These are phyloP conservation scores for Tephrocybe sp. DNA, from an alignment of 768 basidiomycete genomes.

Conservation along the genomic window DNA sequence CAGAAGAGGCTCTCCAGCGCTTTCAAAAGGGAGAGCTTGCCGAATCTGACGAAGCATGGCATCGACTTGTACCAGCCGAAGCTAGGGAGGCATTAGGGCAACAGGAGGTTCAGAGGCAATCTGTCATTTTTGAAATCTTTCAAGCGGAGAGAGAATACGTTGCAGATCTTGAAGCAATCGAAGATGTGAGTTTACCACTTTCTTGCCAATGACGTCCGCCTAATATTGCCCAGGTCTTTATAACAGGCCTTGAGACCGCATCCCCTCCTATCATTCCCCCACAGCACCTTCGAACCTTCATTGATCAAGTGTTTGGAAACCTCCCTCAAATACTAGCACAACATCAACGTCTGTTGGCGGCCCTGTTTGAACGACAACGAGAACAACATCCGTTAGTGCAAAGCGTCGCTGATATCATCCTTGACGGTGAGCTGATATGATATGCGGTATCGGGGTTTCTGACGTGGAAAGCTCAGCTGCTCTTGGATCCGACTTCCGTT, in stretches of 20 bases:
- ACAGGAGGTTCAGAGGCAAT: conserved; percentile 82
- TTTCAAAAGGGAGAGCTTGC: conserved; percentile 69
- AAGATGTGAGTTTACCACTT: conserved; percentile 48
- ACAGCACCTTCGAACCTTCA: conserved; percentile 59
- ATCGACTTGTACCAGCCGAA: conserved; percentile 70
- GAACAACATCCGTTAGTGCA: conserved; percentile 85
- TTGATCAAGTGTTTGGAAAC: conserved; percentile 85
- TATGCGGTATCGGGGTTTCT: background rate
- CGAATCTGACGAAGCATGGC: conserved; percentile 82
- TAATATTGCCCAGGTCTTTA: conserved; percentile 56
- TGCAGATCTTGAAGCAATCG: conserved; percentile 68
- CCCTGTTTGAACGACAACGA: conserved; percentile 77
- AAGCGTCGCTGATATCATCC: conserved; percentile 82
- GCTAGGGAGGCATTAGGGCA: conserved; percentile 71
- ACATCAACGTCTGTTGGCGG: conserved; percentile 67
- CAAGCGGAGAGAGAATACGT: conserved; percentile 90
- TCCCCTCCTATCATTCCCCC: conserved; percentile 66
- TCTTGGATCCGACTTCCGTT: conserved; percentile 50
- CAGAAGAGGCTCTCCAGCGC: conserved; percentile 59
- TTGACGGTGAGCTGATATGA: conserved; percentile 57
- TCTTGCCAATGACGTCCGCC: background rate
- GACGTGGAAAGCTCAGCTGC: conserved; percentile 31
- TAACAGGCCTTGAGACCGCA: conserved; percentile 59
- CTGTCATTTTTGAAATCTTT: conserved; percentile 85
- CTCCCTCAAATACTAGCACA: conserved; percentile 63